These are phyloP conservation scores for Meira miltonrushii DNA, from an alignment of 1,284 basidiomycete genomes.

Conservation along the genomic window DNA sequence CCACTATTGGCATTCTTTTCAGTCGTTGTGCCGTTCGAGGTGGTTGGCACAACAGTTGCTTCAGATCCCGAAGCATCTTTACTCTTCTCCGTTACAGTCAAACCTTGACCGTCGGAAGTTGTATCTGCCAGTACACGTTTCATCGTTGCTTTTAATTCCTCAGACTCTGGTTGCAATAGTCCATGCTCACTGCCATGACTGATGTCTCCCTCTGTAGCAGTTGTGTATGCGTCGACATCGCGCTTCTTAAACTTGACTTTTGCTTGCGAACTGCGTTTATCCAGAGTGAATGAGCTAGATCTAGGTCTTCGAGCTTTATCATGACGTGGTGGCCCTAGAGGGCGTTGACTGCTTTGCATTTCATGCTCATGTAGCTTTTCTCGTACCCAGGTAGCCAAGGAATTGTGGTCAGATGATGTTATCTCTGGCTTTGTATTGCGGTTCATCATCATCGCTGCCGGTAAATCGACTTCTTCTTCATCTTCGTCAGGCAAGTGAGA, in stretches of 20 bases:
- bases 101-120: neutral
- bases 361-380: slow-evolving; percentile 7
- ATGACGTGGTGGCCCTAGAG: slow-evolving; percentile 28
- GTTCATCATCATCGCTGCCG: slow-evolving; percentile 70
- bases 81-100: neutral
- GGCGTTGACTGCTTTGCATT: slow-evolving; percentile 23
- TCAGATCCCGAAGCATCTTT: neutral
- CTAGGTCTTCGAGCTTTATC: slow-evolving; percentile 45
- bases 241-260: neutral
- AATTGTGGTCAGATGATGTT: neutral
- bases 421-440: slow-evolving; percentile 54
- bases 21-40: neutral
- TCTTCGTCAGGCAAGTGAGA: slow-evolving; percentile 43
- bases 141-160: neutral
- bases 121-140: neutral
- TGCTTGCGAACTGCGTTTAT: neutral
- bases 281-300: slow-evolving; percentile 69
- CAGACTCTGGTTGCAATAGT: neutral
- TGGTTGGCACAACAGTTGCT: too few species aligned
- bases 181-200: neutral
- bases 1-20: neutral
- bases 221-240: neutral
- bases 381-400: neutral
- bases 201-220: neutral
- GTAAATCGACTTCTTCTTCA: slow-evolving; percentile 63